These are phyloP conservation scores for Nicotiana tomentosiformis DNA, from an alignment of 257 asterid species.

Conservation along the genomic window DNA sequence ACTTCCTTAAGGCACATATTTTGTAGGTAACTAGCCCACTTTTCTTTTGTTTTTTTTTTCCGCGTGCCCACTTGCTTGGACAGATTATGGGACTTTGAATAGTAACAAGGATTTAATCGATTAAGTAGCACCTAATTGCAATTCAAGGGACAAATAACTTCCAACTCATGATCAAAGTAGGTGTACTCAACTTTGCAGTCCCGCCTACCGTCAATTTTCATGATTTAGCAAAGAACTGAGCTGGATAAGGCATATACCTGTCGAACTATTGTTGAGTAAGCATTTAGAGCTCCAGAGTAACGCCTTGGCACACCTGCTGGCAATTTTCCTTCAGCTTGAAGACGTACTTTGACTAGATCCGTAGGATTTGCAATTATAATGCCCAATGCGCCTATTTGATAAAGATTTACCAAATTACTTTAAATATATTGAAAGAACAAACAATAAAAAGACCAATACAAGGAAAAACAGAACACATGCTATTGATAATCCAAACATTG, in stretches of 20 bases:
- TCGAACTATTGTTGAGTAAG: constrained; percentile 77
- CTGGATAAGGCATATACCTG: constrained; percentile 45
- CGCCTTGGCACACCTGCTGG: constrained; percentile 94
- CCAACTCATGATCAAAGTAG: background rate
- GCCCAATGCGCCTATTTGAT: constrained; percentile 66
- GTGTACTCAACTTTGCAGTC: background rate
- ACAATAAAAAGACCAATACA: background rate
- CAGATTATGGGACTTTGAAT: background rate
- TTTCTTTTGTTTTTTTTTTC: no score
- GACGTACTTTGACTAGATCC: constrained; percentile 95
- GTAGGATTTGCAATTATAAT: constrained; percentile 91
- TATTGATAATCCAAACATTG: background rate
- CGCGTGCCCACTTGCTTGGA: background rate
- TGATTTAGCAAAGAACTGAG: background rate
- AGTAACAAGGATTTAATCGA: background rate
- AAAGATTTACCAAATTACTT: constrained; percentile 4
- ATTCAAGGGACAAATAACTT: background rate
- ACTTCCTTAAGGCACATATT: background rate
- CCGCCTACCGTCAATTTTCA: background rate
- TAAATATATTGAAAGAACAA: constrained; percentile 6
- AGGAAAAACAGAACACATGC: background rate
- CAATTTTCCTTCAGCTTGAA: constrained; percentile 94
- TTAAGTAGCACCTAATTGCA: background rate
- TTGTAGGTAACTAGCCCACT: background rate
- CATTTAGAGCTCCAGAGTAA: constrained; percentile 91